Percentiles rank a stretch among this genome's conserved stretches.
Evolutionary conservation across 108 stramenopile genomes (phyloP).

Genomic region (Fragilaria crotonensis): DNA sequence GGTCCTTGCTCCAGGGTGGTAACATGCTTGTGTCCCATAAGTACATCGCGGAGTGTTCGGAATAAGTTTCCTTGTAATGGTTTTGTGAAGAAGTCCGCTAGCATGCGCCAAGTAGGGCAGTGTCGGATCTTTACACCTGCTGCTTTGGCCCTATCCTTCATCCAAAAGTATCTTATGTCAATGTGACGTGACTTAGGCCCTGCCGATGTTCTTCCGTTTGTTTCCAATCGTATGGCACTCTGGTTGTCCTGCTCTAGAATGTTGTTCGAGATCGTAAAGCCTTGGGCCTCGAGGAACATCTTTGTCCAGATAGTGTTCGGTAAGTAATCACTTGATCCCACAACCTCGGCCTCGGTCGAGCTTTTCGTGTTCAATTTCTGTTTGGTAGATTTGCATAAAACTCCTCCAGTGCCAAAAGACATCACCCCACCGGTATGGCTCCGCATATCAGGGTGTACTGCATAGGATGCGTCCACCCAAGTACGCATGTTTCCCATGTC

Average conservation of each 20-base stretch:
- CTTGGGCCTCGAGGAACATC: constrained; percentile 8
- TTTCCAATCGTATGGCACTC: constrained; percentile 11
- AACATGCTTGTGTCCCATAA: no score
- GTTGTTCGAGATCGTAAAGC: background rate
- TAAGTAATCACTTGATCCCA: constrained; percentile 27
- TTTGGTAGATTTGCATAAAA: constrained; percentile 11
- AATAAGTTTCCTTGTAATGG: constrained; percentile 19
- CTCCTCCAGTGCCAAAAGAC: constrained; percentile 25
- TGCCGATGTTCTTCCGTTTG: constrained; percentile 27
- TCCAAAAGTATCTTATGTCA: constrained; percentile 37
- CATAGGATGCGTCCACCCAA: constrained; percentile 40
- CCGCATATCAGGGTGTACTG: constrained; percentile 24
- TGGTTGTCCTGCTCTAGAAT: constrained; percentile 14
- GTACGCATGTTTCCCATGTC: constrained; percentile 7
- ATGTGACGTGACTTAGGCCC: constrained; percentile 26
- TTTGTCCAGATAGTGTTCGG: constrained; percentile 18
- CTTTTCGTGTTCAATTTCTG: constrained; percentile 34
- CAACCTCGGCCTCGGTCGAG: constrained; percentile 38
- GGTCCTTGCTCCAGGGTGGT: no score
- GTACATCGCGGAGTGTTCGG: no score
- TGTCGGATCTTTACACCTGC: constrained; percentile 23
- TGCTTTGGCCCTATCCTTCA: constrained; percentile 19
- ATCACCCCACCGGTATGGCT: constrained; percentile 37
- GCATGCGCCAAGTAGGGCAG: constrained; percentile 35
- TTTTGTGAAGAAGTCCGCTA: constrained; percentile 36